Conservation (phyloP, 2,329 filamentous ascomycete genomes). For the Exophiala aquamarina region DNA sequence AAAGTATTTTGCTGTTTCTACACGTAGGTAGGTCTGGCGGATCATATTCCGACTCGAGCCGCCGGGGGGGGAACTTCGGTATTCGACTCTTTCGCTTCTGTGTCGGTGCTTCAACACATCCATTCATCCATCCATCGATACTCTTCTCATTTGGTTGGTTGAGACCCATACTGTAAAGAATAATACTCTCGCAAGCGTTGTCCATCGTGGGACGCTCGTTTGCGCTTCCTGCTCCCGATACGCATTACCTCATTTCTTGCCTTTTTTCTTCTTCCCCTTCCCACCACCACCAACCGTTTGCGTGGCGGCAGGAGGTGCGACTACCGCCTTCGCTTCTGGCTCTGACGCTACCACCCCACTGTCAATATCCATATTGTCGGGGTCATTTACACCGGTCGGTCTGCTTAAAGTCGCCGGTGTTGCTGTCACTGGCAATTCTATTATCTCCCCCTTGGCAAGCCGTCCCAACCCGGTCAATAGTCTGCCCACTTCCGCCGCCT, state of each 20-base stretch:
- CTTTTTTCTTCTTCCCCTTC: slow-evolving; percentile 27
- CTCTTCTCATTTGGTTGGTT: no score
- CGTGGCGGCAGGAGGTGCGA: slow-evolving; percentile 13
- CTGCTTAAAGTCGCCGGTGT: slow-evolving; percentile 39
- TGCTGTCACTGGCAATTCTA: slow-evolving; percentile 42
- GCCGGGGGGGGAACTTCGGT: no score
- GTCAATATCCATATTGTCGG: slow-evolving; percentile 28
- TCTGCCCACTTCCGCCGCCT: slow-evolving; percentile 84
- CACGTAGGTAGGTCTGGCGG: no score
- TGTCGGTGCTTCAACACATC: no score
- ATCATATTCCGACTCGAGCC: no score
- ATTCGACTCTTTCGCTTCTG: no score
- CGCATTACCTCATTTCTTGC: slow-evolving; percentile 24
- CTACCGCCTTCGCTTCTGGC: slow-evolving; percentile 16
- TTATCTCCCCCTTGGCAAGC: slow-evolving; percentile 67
- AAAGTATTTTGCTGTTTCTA: no score
- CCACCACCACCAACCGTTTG: slow-evolving; percentile 17
- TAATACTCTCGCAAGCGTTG: no score
- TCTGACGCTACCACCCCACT: slow-evolving; percentile 11
- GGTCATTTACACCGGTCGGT: slow-evolving; percentile 30
- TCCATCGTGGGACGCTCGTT: no score
- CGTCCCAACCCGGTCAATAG: slow-evolving; percentile 75
- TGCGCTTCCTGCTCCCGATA: no score
- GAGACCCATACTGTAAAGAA: no score
- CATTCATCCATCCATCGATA: no score